Evolutionary conservation across 192 early-diverging fungal species (phyloP).

Genomic region (Lobulomyces angularis): DNA sequence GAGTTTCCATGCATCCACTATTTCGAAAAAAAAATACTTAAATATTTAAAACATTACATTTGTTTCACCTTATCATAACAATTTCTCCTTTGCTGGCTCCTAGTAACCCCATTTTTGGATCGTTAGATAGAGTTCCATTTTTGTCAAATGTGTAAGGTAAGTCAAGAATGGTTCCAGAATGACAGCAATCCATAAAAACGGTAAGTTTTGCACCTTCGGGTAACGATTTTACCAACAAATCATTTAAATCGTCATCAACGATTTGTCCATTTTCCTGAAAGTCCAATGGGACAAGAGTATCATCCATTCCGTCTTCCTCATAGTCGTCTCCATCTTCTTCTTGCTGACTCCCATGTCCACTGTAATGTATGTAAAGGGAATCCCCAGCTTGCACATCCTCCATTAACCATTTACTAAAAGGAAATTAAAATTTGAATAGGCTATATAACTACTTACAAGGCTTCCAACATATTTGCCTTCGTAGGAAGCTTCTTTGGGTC

Average conservation of each 20-base stretch:
- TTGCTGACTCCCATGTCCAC: conserved; percentile 26
- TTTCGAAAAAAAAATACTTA: too few relatives aligned
- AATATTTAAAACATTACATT: too few relatives aligned
- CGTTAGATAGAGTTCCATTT: too few relatives aligned
- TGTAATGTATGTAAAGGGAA: conserved; percentile 36
- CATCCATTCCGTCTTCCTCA: conserved; percentile 5
- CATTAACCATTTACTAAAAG: conserved; percentile 31
- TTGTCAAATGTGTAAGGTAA: conserved; percentile 2
- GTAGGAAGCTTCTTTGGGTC: conserved; percentile 21
- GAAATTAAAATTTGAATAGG: too few relatives aligned
- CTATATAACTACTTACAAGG: too few relatives aligned
- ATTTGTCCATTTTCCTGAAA: conserved; percentile 7
- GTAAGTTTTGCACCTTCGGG: conserved; percentile 1
- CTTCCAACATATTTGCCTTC: conserved; percentile 26
- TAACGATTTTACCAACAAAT: background rate
- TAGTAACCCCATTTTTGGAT: too few relatives aligned
- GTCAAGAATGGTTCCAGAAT: conserved; percentile 6
- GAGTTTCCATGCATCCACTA: too few relatives aligned
- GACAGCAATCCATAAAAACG: conserved; percentile 8
- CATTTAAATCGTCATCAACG: conserved; percentile 4
- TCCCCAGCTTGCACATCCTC: conserved; percentile 26
- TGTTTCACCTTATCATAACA: too few relatives aligned
- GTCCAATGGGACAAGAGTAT: conserved; percentile 1
- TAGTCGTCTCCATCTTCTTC: conserved; percentile 6
- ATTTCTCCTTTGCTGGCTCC: too few relatives aligned